Base-by-base conservation (phyloP, 306 rosid species). In the Prunus mume region DNA sequence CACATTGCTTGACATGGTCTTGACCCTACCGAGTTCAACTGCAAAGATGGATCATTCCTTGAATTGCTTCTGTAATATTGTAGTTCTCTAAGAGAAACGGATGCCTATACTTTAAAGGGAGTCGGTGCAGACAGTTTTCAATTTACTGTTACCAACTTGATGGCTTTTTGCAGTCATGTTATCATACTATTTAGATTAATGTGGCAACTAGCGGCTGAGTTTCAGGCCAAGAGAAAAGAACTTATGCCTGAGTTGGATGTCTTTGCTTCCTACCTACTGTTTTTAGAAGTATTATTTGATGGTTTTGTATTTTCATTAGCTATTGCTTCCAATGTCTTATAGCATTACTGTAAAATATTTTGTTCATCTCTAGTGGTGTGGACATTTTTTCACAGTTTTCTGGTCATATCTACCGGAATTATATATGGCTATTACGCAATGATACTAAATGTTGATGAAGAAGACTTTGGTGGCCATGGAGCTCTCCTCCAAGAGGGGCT, bases 401-500 rank as follows among this genome's bases (percentile, higher is more conserved):
- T 96, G 25, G 90, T 34, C 70, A 9, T 92, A 71, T 96, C 99
- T 43, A 64, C 97, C 11, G 93, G 91, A 72, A 73, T 91, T 47
- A 83, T 91, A 71, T 92, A 92, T 65, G 90, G 98, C 69, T 96
- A 96, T 75, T 96, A 96, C 49, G 88, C 97, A 11, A 76, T 91
- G 81, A 80, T 96, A 80, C 86, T 96, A 71, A 92, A 91, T 91
- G 84, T 96, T 76, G 99, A 96, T 2, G 99, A 96, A 80, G 99
- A 96, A 81, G 99, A 96, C 71, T 89, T 88, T 76, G 99, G 99
- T 4, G 99, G 99, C 62, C 99, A 96, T 78, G 96, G 96, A 69
- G 92, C 99, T 76, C 99, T 96, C 71, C 99, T 96, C 55, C 99
- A 92, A 83, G 99, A 96, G 80, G 99, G 99, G 19, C 93, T 96